phyloP scores from a whole-genome alignment of 148 eudicot species.

The Rhododendron williamsianum region DNA sequence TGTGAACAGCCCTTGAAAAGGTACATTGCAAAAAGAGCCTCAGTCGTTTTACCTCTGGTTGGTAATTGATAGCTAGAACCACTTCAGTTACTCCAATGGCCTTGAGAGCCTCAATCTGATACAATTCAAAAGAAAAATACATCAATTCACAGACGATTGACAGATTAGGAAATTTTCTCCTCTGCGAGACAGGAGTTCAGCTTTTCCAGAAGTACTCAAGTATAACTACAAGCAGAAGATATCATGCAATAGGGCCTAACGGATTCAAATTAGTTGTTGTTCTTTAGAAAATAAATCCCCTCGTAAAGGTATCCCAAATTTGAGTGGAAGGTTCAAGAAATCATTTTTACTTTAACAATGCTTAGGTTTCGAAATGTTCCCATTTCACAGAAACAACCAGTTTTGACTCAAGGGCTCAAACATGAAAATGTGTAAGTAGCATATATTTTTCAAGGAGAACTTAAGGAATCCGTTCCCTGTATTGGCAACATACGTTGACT shows the following conservation, averaged over 20 bases:
- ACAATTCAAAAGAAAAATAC: background rate
- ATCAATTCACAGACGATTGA: background rate
- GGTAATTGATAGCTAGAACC: constrained; percentile 95
- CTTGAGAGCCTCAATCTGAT: constrained; percentile 92
- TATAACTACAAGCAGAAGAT: background rate
- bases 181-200: background rate
- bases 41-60: constrained; percentile 70
- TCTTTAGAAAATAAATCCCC: background rate
- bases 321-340: background rate
- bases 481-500: background rate
- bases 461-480: background rate
- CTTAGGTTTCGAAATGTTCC: background rate
- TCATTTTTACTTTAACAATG: background rate
- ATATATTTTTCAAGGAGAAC: background rate
- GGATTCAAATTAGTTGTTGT: background rate
- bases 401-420: background rate
- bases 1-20: background rate
- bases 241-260: background rate
- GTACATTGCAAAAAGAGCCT: background rate
- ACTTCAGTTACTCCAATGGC: constrained; percentile 91
- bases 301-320: background rate
- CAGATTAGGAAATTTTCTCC: background rate
- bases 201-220: background rate
- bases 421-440: background rate
- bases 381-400: background rate